Base-by-base conservation (phyloP, 768 basidiomycete species). In the Ramaria rubella region DNA sequence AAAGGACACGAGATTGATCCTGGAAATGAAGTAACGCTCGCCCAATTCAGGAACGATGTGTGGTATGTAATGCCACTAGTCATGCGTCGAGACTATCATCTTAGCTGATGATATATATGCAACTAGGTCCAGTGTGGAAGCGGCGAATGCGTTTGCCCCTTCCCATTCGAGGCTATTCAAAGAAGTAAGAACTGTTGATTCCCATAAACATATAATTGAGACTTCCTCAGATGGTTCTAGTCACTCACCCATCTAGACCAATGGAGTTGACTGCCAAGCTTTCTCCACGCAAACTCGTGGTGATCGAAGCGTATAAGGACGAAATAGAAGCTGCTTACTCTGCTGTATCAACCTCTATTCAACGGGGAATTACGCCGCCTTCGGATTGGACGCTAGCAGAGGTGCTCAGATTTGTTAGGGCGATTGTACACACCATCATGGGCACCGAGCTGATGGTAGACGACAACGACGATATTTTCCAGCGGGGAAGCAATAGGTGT, bases 251-350 rank as follows among this genome's bases (percentile, higher is more conserved):
- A 8, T 15, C 29, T 8, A 27, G 49, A 29, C 49, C 56, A 29
- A 43, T 57, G 17, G 29, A 30, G 14, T 26, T 57, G 17, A 57
- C 56, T 1, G 23, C 42, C n/a, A 57, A 57, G 38, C 24, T 17
- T 21, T 36, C 49, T 1, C 56, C 56, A n/a, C 46, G 30, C n/a
- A 36, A 49, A 23, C 7, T 14, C 5, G 34, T 24, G 9, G 38
- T 38, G 14, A n/a, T 56, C 17, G 31, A 7, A 15, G 24, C 23
- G 27, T 59, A 59, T 30, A 40, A 45, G 53, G 42, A 9, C 8
- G 58, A 59, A 27, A 59, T 59, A 42, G 42, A 55, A 15, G 43
- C 40, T 17, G 26, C 42, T 23, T 59, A 59, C 36, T n/a, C n/a
- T n/a, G n/a, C n/a, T n/a, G n/a, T n/a, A n/a, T n/a, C n/a, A n/a